Percentiles rank a stretch among this genome's conserved stretches.
phyloP scores from a whole-genome alignment of 139 green algal genomes.

The Desmodesmus armatus region DNA sequence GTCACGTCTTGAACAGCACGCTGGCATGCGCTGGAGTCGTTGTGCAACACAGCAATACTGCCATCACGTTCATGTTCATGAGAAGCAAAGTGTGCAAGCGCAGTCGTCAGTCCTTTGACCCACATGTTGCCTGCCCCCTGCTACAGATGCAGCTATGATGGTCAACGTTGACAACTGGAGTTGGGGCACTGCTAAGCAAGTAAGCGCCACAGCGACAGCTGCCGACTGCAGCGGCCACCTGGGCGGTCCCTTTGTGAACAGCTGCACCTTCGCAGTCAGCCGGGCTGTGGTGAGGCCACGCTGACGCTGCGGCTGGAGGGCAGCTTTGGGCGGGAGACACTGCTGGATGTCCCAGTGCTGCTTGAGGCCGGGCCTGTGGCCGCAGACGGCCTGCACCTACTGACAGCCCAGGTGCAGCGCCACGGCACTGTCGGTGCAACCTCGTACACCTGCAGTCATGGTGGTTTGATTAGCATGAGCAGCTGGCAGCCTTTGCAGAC shows the following conservation, averaged over 20 bases:
- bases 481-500: background rate
- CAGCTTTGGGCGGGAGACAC: background rate
- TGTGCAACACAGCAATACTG: too few relatives aligned
- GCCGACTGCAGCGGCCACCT: background rate
- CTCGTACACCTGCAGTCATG: background rate
- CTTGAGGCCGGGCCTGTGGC: constrained; percentile 17
- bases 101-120: too few relatives aligned
- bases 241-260: background rate
- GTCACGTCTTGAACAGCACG: too few relatives aligned
- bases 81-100: too few relatives aligned
- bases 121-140: too few relatives aligned
- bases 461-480: background rate
- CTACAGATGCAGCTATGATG: background rate
- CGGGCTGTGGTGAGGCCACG: background rate
- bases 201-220: constrained; percentile 3
- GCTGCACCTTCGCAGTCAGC: background rate
- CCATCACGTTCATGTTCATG: too few relatives aligned
- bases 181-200: background rate
- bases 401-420: background rate
- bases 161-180: background rate
- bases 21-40: too few relatives aligned
- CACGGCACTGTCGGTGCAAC: background rate
- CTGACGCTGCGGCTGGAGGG: background rate
- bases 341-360: background rate
- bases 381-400: constrained; percentile 1